Conservation (phyloP, 441 rosid species). For the Viola pubescens region DNA sequence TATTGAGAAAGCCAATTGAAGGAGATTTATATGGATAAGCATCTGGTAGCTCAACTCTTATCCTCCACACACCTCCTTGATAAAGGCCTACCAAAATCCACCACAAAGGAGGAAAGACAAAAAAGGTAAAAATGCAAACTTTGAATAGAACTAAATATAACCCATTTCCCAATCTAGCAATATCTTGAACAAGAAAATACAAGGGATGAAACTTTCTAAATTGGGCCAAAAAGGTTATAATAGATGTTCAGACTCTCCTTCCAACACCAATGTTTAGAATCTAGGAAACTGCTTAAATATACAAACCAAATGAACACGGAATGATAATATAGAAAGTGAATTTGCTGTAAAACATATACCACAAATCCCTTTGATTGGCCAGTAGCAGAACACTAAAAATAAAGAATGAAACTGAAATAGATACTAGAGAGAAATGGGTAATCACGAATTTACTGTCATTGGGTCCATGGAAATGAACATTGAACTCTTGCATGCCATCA, state of each 20-base stretch:
- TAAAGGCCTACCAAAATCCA: constrained; percentile 54
- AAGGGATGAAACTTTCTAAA: not conserved
- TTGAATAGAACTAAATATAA: constrained; percentile 7
- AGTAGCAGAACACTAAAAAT: not conserved
- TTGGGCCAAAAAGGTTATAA: not conserved
- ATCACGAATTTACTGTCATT: constrained; percentile 46
- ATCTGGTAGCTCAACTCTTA: constrained; percentile 73
- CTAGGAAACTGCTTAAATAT: not conserved
- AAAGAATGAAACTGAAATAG: constrained; percentile 1
- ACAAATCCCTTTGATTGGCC: not conserved
- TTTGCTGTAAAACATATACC: not conserved
- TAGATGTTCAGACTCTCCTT: not conserved
- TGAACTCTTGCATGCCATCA: constrained; percentile 63
- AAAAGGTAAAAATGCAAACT: constrained; percentile 8
- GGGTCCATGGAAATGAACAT: constrained; percentile 68
- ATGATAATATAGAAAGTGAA: not conserved
- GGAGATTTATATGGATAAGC: constrained; percentile 80
- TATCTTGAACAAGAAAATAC: not conserved
- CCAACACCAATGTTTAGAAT: not conserved
- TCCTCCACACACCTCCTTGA: constrained; percentile 77
- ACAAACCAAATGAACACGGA: not conserved
- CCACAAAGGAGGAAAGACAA: constrained; percentile 1
- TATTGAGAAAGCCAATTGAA: constrained; percentile 59
- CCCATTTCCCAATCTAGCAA: constrained; percentile 3
- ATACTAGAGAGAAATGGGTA: not conserved